Base-by-base conservation (phyloP, 345 rosid species). In the Lepidium aucheri region DNA sequence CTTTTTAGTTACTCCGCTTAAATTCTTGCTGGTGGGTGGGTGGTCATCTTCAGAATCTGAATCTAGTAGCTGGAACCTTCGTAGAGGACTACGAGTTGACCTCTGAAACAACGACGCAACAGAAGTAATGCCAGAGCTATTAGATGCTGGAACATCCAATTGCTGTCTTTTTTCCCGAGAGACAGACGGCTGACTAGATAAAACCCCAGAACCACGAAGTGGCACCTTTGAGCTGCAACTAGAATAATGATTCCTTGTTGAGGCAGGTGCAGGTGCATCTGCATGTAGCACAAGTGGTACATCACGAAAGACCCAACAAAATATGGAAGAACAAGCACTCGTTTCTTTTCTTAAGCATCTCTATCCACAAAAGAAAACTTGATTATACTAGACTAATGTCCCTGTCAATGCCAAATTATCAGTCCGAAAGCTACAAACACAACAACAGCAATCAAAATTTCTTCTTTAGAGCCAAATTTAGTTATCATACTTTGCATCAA, bases 1-100 rank as follows among this genome's bases (percentile, higher is more conserved):
- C 53, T 39, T 73, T 33, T 22, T 49, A 69, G 80, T 66, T 55
- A 53, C 80, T 71, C 76, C 43, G 38, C 44, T 43, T 12, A 51
- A 68, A 72, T 53, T 69, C 41, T 64, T 65, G 26, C 70, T 36
- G n/a, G 30, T 63, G 38, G 81, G 64, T 68, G 83, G 82, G n/a
- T 28, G 69, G 40, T 74, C 74, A 60, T 81, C 84, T 52, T 89
- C 92, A 33, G 87, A 86, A 77, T 90, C 96, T 9, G 97, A 85
- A 74, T 90, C 96, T 49, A 90, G 72, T 44, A 90, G 77, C 76
- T 80, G 92, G 69, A 93, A 93, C 77, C 68, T 93, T 65, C 99
- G 78, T 49, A 88, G 89, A 69, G 99, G 97, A 72, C 97, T 90
- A 46, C 67, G 34, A 49, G 85, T 73, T 76, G 83, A 57, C 17